Evolutionary conservation across 2,329 filamentous ascomycete genomes (phyloP), one percentile per base, ranked within the genome.

Genomic region (Verticillium tricorpus): DNA sequence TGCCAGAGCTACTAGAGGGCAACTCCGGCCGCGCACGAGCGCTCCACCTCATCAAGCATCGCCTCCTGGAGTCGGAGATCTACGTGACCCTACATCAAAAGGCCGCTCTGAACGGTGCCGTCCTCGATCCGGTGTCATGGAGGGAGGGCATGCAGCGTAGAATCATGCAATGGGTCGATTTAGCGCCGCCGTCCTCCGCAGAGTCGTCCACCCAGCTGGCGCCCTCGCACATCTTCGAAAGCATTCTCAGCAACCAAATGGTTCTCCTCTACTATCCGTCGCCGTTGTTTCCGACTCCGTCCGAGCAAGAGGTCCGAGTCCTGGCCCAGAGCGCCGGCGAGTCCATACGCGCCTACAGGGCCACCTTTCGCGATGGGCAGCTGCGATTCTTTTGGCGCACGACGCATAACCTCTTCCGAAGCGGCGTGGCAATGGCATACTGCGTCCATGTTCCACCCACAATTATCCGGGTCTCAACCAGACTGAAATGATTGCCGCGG

Each of bases 361-460:
- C 50, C 1, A 58, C 66, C 0, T 71, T 71, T 31, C 63, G 65
- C 9, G 64, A 63, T 8, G 66, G 67, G 0, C 56, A 71, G 14
- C 15, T 71, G 1, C 64, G 70, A 1, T 71, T 71, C 58, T 71
- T 67, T 58, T 71, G 70, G 70, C 66, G 70, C 9, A 71, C 67
- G 0, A 66, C 67, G 0, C 69, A 69, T 2, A 70, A 70, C 9
- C 59, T 71, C 1, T 71, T 70, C 11, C 64, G 65, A 1, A 62
- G 64, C 0, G 68, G 69, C 7, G 66, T 65, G 3, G 70, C 68
- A 0, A 32, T 70, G 22, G 64, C 64, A 0, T 69, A 71, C 5
- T 71, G 69, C 4, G 57, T 66, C 0, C 65, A 65, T 17, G 58
- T 12, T 52, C 35, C 0, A 17, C 60, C 0, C 45, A 34, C 3